A percentile compares a stretch with the other conserved stretches of the same genome.
These are phyloP conservation scores for Aspergillus ochraceus DNA, from an alignment of 2,329 filamentous ascomycete genomes.

Conservation along the genomic window DNA sequence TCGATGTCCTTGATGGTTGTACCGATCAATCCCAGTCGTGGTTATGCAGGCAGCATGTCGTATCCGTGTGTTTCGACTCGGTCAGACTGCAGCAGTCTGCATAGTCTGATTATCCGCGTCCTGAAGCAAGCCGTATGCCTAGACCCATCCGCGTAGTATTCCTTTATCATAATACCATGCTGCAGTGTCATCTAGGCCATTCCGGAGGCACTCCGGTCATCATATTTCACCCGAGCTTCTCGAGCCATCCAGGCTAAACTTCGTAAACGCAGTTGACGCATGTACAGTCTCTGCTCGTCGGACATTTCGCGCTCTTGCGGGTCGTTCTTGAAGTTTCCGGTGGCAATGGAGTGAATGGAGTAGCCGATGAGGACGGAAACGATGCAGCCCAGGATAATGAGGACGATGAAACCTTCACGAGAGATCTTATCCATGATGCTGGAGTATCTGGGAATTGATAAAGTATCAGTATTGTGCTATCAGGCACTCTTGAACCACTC, in stretches of 20 bases:
- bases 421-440: background rate
- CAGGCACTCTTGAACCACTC: background rate
- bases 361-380: constrained; percentile 29
- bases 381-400: constrained; percentile 25
- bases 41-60: background rate
- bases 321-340: constrained; percentile 17
- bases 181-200: background rate
- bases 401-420: constrained; percentile 9
- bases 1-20: background rate
- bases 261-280: constrained; percentile 27
- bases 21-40: background rate
- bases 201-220: background rate
- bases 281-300: constrained; percentile 29
- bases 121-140: background rate
- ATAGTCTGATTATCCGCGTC: background rate
- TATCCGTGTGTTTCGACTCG: background rate
- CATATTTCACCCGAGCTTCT: constrained; percentile 8
- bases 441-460: background rate
- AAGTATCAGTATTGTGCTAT: background rate
- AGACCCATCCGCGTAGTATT: background rate
- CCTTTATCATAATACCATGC: background rate
- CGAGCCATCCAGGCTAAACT: constrained; percentile 24
- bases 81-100: background rate
- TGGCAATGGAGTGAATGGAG: constrained; percentile 22
- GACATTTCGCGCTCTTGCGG: constrained; percentile 14